A percentile compares a stretch with the other conserved stretches of the same genome.
phyloP scores from a whole-genome alignment of 164 flowering plant species.

The Umbilicus rupestris region DNA sequence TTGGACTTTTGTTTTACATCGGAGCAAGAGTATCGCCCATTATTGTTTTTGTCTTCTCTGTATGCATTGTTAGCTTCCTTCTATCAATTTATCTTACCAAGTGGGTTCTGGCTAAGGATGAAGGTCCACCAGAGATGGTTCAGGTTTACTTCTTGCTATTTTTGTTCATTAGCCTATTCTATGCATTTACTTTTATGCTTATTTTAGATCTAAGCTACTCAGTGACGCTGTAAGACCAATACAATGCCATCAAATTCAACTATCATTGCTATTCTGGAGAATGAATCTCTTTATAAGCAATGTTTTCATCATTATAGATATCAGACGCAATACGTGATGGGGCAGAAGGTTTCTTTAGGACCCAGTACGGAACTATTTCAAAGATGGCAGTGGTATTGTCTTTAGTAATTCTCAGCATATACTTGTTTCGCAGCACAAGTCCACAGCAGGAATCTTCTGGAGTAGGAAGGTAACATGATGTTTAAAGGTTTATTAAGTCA shows the following conservation, averaged over 20 bases:
- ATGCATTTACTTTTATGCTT: neutral
- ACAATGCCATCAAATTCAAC: neutral
- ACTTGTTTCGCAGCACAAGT: conserved; percentile 71
- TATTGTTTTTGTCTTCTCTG: conserved; percentile 76
- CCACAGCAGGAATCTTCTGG: conserved; percentile 91
- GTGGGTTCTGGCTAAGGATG: conserved; percentile 96
- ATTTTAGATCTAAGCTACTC: neutral
- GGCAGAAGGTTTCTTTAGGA: conserved; percentile 96
- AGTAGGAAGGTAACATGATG: conserved; percentile 58
- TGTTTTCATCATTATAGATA: conserved; percentile 34
- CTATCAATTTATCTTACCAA: conserved; percentile 69
- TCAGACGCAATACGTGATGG: conserved; percentile 99
- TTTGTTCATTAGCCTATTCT: neutral
- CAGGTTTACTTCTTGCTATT: conserved; percentile 39
- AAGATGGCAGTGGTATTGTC: conserved; percentile 88
- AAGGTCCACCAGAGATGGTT: conserved; percentile 97
- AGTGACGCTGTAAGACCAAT: neutral
- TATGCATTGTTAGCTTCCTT: conserved; percentile 79
- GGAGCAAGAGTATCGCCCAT: conserved; percentile 85
- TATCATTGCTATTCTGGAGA: neutral
- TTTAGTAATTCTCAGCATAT: conserved; percentile 62
- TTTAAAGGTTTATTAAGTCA: neutral
- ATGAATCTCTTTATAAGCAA: neutral
- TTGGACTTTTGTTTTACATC: conserved; percentile 70
- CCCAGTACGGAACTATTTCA: conserved; percentile 93